Conservation (phyloP, 129 eudicot genomes). For the Solidago caesia region DNA sequence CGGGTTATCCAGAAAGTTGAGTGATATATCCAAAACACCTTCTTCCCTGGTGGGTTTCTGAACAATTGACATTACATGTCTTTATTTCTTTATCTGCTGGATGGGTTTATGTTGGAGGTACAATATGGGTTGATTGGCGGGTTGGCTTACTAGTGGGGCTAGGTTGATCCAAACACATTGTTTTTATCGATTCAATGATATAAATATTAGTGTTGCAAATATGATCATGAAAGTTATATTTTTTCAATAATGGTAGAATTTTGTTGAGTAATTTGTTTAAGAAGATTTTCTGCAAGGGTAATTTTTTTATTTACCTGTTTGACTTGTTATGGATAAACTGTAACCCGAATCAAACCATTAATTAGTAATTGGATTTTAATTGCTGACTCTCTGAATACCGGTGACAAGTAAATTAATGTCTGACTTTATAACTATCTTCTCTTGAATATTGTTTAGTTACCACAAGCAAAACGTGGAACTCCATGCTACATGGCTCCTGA, state of each 20-base stretch:
- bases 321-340: not conserved
- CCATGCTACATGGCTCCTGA: constrained; percentile 99
- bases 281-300: not conserved
- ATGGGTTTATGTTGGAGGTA: not conserved
- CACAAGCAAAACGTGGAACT: constrained; percentile 98
- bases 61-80: not conserved
- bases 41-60: constrained; percentile 62
- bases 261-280: not conserved
- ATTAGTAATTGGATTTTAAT: not conserved
- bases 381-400: not conserved
- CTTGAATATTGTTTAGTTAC: constrained; percentile 54
- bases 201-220: constrained; percentile 1
- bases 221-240: not conserved
- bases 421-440: constrained; percentile 15
- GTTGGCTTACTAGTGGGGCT: not conserved
- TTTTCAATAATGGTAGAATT: not conserved
- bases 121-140: not conserved
- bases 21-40: constrained; percentile 76
- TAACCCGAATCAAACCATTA: not conserved
- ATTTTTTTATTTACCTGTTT: not conserved
- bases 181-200: not conserved
- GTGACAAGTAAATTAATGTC: not conserved
- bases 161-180: not conserved
- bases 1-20: constrained; percentile 85
- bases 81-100: not conserved